Conservation (phyloP, 2,329 filamentous ascomycete species). For the Malbranchea cinnamomea region DNA sequence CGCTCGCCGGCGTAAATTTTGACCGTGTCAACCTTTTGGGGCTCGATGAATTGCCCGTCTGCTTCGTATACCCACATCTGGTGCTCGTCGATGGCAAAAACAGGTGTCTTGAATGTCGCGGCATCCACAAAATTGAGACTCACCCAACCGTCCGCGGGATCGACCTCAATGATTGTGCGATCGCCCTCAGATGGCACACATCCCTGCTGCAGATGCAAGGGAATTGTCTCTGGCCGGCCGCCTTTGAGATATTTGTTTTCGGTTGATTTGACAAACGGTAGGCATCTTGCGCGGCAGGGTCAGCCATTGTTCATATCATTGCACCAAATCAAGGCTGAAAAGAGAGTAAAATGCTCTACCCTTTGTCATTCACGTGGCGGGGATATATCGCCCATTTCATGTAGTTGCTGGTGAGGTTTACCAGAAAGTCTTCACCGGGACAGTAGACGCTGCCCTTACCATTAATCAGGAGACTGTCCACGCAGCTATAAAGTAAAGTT, state of each 20-base stretch:
- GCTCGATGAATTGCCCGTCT: conserved; percentile 30
- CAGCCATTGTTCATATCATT: not conserved
- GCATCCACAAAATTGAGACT: conserved; percentile 27
- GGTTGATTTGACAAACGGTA: conserved; percentile 3
- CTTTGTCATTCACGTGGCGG: conserved; percentile 21
- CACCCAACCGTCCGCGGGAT: conserved; percentile 19
- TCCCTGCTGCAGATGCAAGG: conserved; percentile 1
- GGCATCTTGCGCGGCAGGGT: too few relatives aligned
- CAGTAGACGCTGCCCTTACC: conserved; percentile 44
- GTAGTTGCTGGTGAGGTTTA: conserved; percentile 12
- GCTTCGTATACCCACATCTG: conserved; percentile 30
- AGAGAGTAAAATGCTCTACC: not conserved
- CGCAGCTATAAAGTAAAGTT: too few relatives aligned
- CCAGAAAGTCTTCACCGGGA: conserved; percentile 30
- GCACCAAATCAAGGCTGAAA: not conserved
- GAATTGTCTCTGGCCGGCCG: conserved; percentile 1
- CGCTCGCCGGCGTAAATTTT: conserved; percentile 24
- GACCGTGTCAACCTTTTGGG: conserved; percentile 21
- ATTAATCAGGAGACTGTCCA: conserved; percentile 46
- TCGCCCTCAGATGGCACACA: conserved; percentile 14
- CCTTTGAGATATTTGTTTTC: conserved; percentile 1
- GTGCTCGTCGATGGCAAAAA: conserved; percentile 30
- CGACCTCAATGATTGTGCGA: conserved; percentile 18
- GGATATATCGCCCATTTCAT: conserved; percentile 12
- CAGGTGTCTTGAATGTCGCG: conserved; percentile 17